Conservation (phyloP, 495 filamentous ascomycete species). For the Aspergillus sclerotioniger region DNA sequence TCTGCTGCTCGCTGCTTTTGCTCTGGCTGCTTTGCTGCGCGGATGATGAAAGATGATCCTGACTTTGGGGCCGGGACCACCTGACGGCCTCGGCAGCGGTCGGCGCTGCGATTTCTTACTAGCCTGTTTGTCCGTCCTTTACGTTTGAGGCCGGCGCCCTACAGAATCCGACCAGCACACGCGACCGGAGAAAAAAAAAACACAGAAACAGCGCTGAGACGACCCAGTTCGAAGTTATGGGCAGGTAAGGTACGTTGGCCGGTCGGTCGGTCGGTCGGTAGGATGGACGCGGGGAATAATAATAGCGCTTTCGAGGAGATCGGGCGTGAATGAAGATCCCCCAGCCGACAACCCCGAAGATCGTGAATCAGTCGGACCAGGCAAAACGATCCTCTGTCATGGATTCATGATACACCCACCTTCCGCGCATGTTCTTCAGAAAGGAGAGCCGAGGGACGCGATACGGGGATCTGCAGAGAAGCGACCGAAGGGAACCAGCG, state of each 20-base stretch:
- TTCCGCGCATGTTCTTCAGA: neutral
- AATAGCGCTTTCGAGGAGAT: neutral
- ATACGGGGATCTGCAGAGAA: conserved; percentile 8
- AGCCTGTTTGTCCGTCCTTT: neutral
- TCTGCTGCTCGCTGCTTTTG: neutral
- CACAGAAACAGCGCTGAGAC: neutral
- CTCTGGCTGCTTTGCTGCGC: neutral
- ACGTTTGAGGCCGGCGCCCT: neutral
- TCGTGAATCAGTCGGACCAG: neutral
- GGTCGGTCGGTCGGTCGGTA: too few species aligned
- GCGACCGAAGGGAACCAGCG: neutral
- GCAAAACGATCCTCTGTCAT: neutral
- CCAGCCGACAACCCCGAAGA: neutral
- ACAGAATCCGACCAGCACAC: conserved; percentile 11
- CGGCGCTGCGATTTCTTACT: conserved; percentile 18
- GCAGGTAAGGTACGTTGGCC: too few species aligned
- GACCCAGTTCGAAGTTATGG: neutral
- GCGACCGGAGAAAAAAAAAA: conserved; percentile 13
- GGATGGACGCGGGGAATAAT: neutral
- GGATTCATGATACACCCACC: neutral
- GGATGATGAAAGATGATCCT: conserved; percentile 22
- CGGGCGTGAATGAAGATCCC: neutral
- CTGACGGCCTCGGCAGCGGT: conserved; percentile 31
- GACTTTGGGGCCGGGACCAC: conserved; percentile 27
- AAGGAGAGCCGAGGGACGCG: neutral